Evolutionary conservation across 176 grass and related monocot genomes (phyloP).

Genomic region (Triticum dicoccoides): DNA sequence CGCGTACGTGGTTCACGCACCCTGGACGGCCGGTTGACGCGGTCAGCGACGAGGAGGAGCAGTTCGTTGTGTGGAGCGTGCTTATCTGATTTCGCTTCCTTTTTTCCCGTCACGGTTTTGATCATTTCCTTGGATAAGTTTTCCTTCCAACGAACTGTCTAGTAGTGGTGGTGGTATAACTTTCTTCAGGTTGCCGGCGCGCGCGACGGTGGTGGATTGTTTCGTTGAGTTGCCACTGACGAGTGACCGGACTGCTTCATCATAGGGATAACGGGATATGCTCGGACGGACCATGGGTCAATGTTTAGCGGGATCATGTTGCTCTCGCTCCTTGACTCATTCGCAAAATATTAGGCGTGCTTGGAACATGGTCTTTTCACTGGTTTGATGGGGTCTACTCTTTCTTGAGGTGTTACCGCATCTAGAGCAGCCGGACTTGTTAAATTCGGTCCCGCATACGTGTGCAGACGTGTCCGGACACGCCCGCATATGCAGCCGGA

Average conservation of each 20-base stretch:
- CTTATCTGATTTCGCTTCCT: not conserved
- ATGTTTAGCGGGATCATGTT: constrained; percentile 5
- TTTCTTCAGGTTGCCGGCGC: not conserved
- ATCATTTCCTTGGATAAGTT: constrained; percentile 3
- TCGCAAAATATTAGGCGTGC: not conserved
- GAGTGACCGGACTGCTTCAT: constrained; percentile 14
- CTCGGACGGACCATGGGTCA: not conserved
- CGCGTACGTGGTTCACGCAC: not conserved
- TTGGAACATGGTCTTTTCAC: not conserved
- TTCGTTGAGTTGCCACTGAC: not conserved
- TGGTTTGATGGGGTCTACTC: not conserved
- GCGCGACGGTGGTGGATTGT: not conserved
- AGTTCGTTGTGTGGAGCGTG: too few relatives aligned
- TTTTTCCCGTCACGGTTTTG: not conserved
- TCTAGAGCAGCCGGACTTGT: too few relatives aligned
- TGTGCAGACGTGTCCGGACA: too few relatives aligned
- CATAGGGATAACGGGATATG: not conserved
- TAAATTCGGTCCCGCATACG: too few relatives aligned
- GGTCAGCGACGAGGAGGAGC: not conserved
- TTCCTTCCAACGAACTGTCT: not conserved
- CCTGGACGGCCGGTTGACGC: constrained; percentile 1
- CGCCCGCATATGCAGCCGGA: too few relatives aligned
- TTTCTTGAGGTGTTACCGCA: not conserved
- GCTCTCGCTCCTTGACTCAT: not conserved
- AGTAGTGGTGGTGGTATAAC: not conserved